Evolutionary conservation across 148 eudicot species (phyloP), one percentile per base, ranked within the genome.

Genomic region (Fallopia convolvulus): DNA sequence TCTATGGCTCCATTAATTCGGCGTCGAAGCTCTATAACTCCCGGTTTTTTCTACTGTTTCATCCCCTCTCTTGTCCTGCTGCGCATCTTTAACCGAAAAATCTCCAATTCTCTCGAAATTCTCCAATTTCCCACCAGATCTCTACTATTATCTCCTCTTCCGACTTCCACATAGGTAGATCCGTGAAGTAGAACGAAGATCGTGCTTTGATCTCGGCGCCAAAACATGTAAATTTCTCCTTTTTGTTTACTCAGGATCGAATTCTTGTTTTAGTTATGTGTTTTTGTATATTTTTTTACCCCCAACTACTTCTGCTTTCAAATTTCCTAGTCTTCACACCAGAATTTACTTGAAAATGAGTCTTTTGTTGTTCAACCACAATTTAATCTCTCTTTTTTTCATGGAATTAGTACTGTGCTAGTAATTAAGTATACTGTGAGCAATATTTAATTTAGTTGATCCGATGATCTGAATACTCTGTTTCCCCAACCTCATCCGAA

Each of bases 391-490:
- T 58, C 65, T 58, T 9, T n/a, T 30, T 63, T 30, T 10, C 17
- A 30, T 63, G 18, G 17, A 68, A 68, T 33, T 68, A 5, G 72
- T 36, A 58, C 21, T 15, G 46, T 68, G 1, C 3, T 68, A 68
- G 72, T 33, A 68, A 68, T 33, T 68, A 36, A 4, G 44, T 68
- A 33, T 68, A 14, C 5, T 15, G 10, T 68, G 44, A 68, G 21
- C 21, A 36, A 36, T 68, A 23, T 68, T 68, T 66, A 17, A 15
- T 68, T 68, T 33, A 68, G 11, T 36, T 36, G 46, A 68, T 68
- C 72, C 72, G 72, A 68, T 68, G 44, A 68, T 68, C 72, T 68
- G 44, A 68, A 65, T 65, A 68, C 72, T 68, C 44, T 36, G 72
- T 33, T 30, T 58, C 32, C 72, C 44, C 46, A 68, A 36, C 44